Conservation (phyloP, 441 rosid species). For the Croton setiger region DNA sequence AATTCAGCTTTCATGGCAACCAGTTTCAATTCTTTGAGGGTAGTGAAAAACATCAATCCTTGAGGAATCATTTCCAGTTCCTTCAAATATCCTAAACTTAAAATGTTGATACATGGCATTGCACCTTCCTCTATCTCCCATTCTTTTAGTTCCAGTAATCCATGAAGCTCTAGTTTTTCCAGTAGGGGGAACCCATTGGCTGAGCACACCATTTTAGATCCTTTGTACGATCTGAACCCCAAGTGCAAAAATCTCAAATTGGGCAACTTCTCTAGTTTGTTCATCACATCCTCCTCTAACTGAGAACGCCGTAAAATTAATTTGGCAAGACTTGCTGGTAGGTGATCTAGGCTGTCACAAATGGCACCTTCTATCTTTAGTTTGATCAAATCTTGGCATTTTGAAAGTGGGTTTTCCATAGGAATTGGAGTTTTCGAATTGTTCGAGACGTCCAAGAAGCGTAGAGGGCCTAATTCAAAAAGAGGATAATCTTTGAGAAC, state of each 20-base stretch:
- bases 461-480: neutral
- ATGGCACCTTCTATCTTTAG: neutral
- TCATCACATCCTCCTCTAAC: constrained; percentile 11
- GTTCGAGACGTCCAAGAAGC: neutral
- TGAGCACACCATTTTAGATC: constrained; percentile 12
- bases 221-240: neutral
- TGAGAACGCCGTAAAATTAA: neutral
- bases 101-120: constrained; percentile 9
- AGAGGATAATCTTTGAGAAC: neutral
- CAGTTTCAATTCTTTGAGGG: neutral
- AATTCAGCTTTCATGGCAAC: neutral
- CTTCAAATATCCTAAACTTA: accelerated
- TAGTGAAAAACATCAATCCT: constrained; percentile 1
- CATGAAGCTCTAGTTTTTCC: neutral
- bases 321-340: neutral
- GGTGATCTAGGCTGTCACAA: neutral
- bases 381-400: neutral
- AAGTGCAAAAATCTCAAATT: neutral
- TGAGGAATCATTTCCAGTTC: constrained; percentile 6
- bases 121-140: constrained; percentile 17
- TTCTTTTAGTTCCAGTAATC: neutral
- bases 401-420: neutral
- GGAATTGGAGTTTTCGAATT: neutral
- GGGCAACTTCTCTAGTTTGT: constrained; percentile 5
- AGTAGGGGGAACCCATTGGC: constrained; percentile 6